These are phyloP conservation scores for Chimonanthus praecox DNA, from an alignment of 164 flowering plant genomes.

Conservation along the genomic window DNA sequence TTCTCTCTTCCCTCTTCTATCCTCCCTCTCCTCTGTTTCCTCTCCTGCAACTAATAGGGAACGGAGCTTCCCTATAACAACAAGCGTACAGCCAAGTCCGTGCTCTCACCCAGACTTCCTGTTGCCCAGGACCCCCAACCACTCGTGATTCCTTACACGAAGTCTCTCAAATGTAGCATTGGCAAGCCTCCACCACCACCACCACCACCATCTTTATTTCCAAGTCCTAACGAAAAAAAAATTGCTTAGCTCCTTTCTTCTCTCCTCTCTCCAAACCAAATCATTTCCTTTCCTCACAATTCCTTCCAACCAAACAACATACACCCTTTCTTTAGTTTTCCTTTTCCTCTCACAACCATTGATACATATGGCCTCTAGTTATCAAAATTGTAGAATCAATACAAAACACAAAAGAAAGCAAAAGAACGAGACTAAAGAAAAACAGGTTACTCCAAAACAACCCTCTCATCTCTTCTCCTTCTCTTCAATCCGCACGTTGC, in stretches of 20 bases:
- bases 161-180: not conserved
- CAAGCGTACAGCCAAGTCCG: too few relatives aligned
- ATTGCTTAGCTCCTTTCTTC: not conserved
- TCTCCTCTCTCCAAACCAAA: not conserved
- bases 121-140: too few relatives aligned
- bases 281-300: not conserved
- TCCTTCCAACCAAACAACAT: not conserved
- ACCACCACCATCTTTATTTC: too few relatives aligned
- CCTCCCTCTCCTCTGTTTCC: too few relatives aligned
- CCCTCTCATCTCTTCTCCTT: slow-evolving; percentile 1
- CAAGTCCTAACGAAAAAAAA: too few relatives aligned
- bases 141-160: too few relatives aligned
- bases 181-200: not conserved
- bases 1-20: too few relatives aligned
- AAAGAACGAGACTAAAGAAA: not conserved
- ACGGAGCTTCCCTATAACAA: too few relatives aligned
- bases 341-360: not conserved
- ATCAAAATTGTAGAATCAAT: not conserved
- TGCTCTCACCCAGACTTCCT: too few relatives aligned
- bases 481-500: slow-evolving; percentile 33
- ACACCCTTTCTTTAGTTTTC: not conserved
- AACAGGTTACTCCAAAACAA: not conserved
- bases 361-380: not conserved
- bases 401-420: not conserved
- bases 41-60: too few relatives aligned